Evolutionary conservation across 2,329 filamentous ascomycete genomes (phyloP).

Genomic region (Orbilia javanica): DNA sequence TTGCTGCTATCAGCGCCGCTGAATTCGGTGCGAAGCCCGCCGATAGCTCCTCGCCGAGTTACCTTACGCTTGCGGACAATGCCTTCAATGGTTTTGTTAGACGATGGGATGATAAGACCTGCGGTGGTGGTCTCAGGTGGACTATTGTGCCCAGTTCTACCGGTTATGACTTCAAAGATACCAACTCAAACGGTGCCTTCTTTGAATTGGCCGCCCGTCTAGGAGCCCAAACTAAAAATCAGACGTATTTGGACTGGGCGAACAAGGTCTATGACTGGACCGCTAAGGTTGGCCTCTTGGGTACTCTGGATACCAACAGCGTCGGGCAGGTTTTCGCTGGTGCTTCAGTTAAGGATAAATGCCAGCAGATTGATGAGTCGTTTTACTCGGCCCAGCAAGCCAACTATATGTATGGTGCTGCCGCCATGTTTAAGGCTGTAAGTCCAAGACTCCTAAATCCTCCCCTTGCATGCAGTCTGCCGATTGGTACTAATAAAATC

Average conservation of each 20-base stretch:
- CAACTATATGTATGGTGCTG: conserved; percentile 75
- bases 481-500: neutral
- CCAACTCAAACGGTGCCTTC: conserved; percentile 77
- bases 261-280: conserved; percentile 78
- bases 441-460: neutral
- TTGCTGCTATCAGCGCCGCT: conserved; percentile 76
- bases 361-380: conserved; percentile 69
- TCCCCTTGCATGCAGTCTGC: neutral
- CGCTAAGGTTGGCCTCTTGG: conserved; percentile 71
- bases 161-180: conserved; percentile 83
- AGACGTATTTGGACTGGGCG: conserved; percentile 84
- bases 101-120: conserved; percentile 78
- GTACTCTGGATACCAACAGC: conserved; percentile 71
- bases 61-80: conserved; percentile 76
- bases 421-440: conserved; percentile 73
- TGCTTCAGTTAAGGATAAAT: conserved; percentile 67
- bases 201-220: conserved; percentile 79
- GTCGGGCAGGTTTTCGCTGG: conserved; percentile 66
- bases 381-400: conserved; percentile 76
- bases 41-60: conserved; percentile 72
- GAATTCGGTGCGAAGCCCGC: conserved; percentile 77
- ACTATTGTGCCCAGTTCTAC: conserved; percentile 82
- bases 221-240: conserved; percentile 81
- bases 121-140: conserved; percentile 81
- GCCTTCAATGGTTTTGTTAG: conserved; percentile 78